Conservation (phyloP, 306 rosid genomes). For the Trichosanthes cucumerina region DNA sequence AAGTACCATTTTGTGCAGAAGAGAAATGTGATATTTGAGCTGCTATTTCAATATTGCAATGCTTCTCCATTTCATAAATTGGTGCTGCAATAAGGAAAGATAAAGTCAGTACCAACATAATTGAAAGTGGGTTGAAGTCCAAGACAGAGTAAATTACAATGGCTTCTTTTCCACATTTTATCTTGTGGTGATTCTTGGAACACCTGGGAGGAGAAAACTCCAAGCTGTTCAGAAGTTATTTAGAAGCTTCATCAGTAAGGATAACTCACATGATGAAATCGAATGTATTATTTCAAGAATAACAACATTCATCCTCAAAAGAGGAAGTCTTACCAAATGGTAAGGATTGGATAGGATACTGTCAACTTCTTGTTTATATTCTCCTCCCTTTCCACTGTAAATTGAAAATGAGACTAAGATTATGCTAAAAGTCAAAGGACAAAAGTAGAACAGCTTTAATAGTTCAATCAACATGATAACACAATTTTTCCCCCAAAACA, state of each 20-base stretch:
- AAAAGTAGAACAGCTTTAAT: not conserved
- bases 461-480: not conserved
- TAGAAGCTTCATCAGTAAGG: constrained; percentile 10
- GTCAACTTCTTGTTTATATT: constrained; percentile 66
- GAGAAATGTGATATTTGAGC: constrained; percentile 74
- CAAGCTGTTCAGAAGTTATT: constrained; percentile 61
- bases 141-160: constrained; percentile 46
- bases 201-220: constrained; percentile 98
- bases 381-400: constrained; percentile 88
- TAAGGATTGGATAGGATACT: constrained; percentile 85
- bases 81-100: constrained; percentile 45
- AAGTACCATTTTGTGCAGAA: constrained; percentile 73
- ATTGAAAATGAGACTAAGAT: constrained; percentile 5
- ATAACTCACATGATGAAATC: not conserved
- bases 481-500: no score
- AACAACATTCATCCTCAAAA: not conserved
- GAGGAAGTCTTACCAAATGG: constrained; percentile 58
- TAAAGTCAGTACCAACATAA: constrained; percentile 12
- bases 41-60: constrained; percentile 84
- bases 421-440: not conserved
- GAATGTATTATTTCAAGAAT: not conserved
- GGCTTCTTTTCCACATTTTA: constrained; percentile 73
- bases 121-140: not conserved
- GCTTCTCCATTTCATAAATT: constrained; percentile 86
- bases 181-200: constrained; percentile 91